Evolutionary conservation across 441 rosid species (phyloP).

Genomic region (Corymbia calophylla): DNA sequence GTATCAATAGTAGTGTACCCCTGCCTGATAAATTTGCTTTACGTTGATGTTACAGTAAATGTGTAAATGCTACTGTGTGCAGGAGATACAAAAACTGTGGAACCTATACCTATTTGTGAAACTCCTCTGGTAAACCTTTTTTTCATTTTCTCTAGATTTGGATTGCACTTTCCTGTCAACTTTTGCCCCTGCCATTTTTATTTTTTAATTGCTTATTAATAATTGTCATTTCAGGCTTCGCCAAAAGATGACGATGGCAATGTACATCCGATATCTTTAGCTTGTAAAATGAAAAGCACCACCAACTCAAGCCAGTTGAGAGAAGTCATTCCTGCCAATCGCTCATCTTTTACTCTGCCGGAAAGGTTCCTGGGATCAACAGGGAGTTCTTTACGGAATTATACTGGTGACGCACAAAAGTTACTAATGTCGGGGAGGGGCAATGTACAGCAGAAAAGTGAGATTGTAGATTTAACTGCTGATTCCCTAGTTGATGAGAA

Average conservation of each 20-base stretch:
- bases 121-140: constrained; percentile 15
- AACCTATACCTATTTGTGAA: constrained; percentile 13
- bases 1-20: not conserved
- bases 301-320: constrained; percentile 29
- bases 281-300: constrained; percentile 30
- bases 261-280: constrained; percentile 23
- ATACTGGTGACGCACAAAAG: constrained; percentile 26
- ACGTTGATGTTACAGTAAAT: not conserved
- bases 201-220: constrained; percentile 2
- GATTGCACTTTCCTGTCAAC: not conserved
- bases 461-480: constrained; percentile 23
- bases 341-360: constrained; percentile 40
- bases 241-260: constrained; percentile 10
- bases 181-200: not conserved
- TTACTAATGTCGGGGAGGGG: constrained; percentile 26
- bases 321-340: constrained; percentile 72
- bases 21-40: not conserved
- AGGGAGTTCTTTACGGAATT: constrained; percentile 32
- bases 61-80: not conserved
- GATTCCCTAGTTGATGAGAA: constrained; percentile 19
- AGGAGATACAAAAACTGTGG: constrained; percentile 22
- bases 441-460: constrained; percentile 21
- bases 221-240: constrained; percentile 19
- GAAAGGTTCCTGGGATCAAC: constrained; percentile 24
- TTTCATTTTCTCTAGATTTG: not conserved